phyloP scores from a whole-genome alignment of 1,284 basidiomycete species.

The Paramarasmius palmivorus region DNA sequence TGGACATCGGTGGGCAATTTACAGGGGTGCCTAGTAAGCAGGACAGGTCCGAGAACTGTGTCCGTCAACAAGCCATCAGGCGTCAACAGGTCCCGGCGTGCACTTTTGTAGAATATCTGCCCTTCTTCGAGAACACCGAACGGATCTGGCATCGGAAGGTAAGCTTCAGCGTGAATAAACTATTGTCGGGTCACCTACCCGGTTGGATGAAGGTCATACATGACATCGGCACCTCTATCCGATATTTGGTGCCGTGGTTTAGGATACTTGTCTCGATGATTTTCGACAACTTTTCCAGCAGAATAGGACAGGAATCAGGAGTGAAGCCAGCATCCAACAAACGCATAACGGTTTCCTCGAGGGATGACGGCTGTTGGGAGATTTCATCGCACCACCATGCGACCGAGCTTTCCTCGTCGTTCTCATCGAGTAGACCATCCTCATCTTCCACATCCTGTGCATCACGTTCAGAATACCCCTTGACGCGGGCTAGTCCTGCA shows the following conservation, averaged over 20 bases:
- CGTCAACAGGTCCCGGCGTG: slow-evolving; percentile 33
- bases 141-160: slow-evolving; percentile 34
- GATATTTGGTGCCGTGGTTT: slow-evolving; percentile 33
- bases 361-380: slow-evolving; percentile 48
- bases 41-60: slow-evolving; percentile 42
- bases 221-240: slow-evolving; percentile 49
- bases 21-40: slow-evolving; percentile 53
- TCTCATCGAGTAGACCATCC: slow-evolving; percentile 29
- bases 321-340: slow-evolving; percentile 48
- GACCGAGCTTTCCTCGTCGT: slow-evolving; percentile 39
- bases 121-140: slow-evolving; percentile 40
- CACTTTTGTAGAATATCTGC: slow-evolving; percentile 48
- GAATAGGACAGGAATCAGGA: slow-evolving; percentile 38
- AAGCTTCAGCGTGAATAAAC: too few species aligned
- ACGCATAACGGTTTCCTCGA: slow-evolving; percentile 52
- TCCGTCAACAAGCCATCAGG: slow-evolving; percentile 42
- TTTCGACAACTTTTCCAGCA: slow-evolving; percentile 44
- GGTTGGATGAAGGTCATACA: slow-evolving; percentile 49
- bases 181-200: slow-evolving; percentile 33
- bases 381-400: slow-evolving; percentile 55
- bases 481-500: slow-evolving; percentile 42
- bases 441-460: slow-evolving; percentile 42
- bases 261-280: slow-evolving; percentile 37
- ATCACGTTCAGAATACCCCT: slow-evolving; percentile 37
- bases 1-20: slow-evolving; percentile 55